phyloP scores from a whole-genome alignment of 2,329 filamentous ascomycete species.

The Pseudocercospora ulei region DNA sequence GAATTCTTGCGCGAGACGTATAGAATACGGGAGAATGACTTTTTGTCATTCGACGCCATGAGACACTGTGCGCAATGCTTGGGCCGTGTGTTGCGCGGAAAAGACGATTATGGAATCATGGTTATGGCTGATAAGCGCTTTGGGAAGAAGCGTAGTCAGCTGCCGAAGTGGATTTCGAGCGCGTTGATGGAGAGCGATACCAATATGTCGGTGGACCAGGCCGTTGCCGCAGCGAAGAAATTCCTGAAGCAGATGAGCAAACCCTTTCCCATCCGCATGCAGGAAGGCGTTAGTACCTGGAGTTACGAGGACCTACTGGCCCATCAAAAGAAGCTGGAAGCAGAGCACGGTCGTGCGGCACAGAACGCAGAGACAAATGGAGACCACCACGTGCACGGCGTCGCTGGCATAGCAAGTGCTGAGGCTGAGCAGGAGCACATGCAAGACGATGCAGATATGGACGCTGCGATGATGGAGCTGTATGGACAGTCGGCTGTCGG shows the following conservation, averaged over 20 bases:
- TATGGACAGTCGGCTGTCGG: constrained; percentile 20
- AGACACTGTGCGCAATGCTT: constrained; percentile 95
- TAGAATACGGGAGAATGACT: constrained; percentile 92
- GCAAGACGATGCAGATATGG: constrained; percentile 33
- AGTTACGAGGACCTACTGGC: constrained; percentile 64
- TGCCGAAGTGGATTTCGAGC: constrained; percentile 95
- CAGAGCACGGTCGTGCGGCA: constrained; percentile 57
- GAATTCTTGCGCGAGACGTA: constrained; percentile 97
- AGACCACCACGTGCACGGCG: constrained; percentile 36
- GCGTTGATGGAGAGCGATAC: constrained; percentile 74
- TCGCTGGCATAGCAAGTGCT: constrained; percentile 31
- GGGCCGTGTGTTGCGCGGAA: constrained; percentile 85
- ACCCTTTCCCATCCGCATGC: constrained; percentile 70
- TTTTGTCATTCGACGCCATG: constrained; percentile 98
- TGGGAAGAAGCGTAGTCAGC: constrained; percentile 76
- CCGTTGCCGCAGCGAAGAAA: constrained; percentile 74
- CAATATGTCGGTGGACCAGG: constrained; percentile 92
- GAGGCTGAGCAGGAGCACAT: constrained; percentile 30
- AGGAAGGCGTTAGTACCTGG: constrained; percentile 92
- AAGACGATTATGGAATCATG: constrained; percentile 99
- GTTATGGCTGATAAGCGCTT: constrained; percentile 90
- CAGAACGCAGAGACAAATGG: constrained; percentile 42
- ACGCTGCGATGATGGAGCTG: constrained; percentile 35
- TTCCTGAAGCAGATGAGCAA: constrained; percentile 89
- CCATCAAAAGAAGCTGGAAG: constrained; percentile 66